A percentile compares a stretch with the other conserved stretches of the same genome.
Conservation (phyloP, 495 filamentous ascomycete genomes). For the Penicillium lividum region DNA sequence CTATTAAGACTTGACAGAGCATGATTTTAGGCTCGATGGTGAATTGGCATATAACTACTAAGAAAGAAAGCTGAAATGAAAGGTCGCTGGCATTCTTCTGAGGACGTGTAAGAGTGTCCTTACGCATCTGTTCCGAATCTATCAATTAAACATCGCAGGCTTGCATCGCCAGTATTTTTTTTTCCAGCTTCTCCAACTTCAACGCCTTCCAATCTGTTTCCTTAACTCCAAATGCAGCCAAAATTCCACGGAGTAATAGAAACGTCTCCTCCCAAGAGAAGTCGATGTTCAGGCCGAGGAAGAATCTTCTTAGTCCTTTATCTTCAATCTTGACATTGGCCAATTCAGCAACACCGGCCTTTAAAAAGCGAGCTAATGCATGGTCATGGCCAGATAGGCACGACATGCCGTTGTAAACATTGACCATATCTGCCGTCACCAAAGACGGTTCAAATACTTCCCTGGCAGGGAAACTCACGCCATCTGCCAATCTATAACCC, state of each 20-base stretch:
- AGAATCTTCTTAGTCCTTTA: constrained; percentile 11
- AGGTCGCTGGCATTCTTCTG: too few species aligned
- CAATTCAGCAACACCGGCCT: not conserved
- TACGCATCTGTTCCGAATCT: not conserved
- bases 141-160: not conserved
- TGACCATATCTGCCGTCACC: constrained; percentile 35
- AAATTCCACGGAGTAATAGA: constrained; percentile 9
- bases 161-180: constrained; percentile 5
- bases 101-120: too few species aligned
- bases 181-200: constrained; percentile 13
- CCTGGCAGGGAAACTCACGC: constrained; percentile 26
- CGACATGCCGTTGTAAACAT: constrained; percentile 20
- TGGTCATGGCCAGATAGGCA: constrained; percentile 7
- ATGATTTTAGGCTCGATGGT: too few species aligned
- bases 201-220: constrained; percentile 9
- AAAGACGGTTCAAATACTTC: constrained; percentile 38
- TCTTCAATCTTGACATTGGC: constrained; percentile 8
- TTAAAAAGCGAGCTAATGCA: constrained; percentile 10
- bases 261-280: constrained; percentile 18
- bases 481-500: constrained; percentile 45
- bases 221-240: constrained; percentile 12
- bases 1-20: too few species aligned
- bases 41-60: too few species aligned
- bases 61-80: too few species aligned
- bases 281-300: constrained; percentile 18